phyloP scores from a whole-genome alignment of 1,284 basidiomycete genomes.

The Grifola frondosa region DNA sequence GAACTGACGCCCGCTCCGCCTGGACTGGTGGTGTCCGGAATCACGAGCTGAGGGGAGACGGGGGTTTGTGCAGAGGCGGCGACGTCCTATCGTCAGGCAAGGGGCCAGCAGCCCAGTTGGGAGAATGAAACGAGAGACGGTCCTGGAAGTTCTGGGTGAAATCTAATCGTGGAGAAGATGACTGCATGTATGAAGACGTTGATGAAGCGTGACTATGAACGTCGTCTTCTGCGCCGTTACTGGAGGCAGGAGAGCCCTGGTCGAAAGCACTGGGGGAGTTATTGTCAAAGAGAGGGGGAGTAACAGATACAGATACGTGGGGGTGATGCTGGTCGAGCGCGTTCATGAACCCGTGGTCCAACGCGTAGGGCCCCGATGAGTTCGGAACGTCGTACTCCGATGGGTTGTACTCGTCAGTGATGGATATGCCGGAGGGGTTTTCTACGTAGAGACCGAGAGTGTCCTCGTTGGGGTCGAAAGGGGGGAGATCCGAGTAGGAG shows the following conservation, averaged over 20 bases:
- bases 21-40: slow-evolving; percentile 48
- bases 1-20: slow-evolving; percentile 30
- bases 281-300: slow-evolving; percentile 37
- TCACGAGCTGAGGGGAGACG: slow-evolving; percentile 70
- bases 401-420: slow-evolving; percentile 60
- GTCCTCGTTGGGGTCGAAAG: slow-evolving; percentile 50
- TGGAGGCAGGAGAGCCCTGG: slow-evolving; percentile 62
- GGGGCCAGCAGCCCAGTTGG: slow-evolving; percentile 50
- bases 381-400: slow-evolving; percentile 62
- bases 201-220: slow-evolving; percentile 61
- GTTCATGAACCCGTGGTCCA: slow-evolving; percentile 52
- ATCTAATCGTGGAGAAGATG: slow-evolving; percentile 52
- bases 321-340: slow-evolving; percentile 36
- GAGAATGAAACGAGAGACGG: slow-evolving; percentile 61
- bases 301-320: slow-evolving; percentile 43
- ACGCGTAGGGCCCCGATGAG: slow-evolving; percentile 52
- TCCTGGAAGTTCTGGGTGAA: slow-evolving; percentile 55
- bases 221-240: slow-evolving; percentile 49
- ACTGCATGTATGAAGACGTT: slow-evolving; percentile 53
- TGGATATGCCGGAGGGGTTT: slow-evolving; percentile 33
- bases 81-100: slow-evolving; percentile 48
- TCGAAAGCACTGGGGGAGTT: slow-evolving; percentile 46
- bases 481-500: slow-evolving; percentile 57
- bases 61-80: slow-evolving; percentile 49
- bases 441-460: slow-evolving; percentile 41